phyloP scores from a whole-genome alignment of 768 basidiomycete species.

The Trametopsis cervina region DNA sequence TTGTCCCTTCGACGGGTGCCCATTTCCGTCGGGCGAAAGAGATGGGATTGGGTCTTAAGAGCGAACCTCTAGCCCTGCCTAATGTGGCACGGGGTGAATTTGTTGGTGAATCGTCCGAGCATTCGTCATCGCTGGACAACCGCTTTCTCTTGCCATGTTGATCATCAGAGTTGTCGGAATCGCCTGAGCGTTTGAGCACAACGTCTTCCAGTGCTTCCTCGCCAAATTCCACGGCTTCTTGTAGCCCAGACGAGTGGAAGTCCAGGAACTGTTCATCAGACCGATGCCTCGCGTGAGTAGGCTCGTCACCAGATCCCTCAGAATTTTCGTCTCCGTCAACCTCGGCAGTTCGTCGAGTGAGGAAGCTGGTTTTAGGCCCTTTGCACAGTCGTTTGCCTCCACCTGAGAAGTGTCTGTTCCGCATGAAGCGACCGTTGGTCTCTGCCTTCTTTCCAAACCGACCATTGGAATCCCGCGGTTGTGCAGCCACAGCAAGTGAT shows the following conservation, averaged over 20 bases:
- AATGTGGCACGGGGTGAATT: slow-evolving; percentile 6
- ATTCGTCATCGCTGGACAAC: slow-evolving; percentile 1
- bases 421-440: slow-evolving; percentile 37
- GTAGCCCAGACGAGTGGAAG: neutral
- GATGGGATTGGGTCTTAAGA: slow-evolving; percentile 25
- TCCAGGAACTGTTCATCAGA: neutral
- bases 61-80: slow-evolving; percentile 13
- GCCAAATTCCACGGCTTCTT: slow-evolving; percentile 6
- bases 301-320: slow-evolving; percentile 2
- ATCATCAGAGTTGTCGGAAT: neutral
- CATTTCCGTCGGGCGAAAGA: slow-evolving; percentile 29
- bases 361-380: slow-evolving; percentile 1
- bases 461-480: slow-evolving; percentile 59
- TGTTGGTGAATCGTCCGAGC: slow-evolving; percentile 4
- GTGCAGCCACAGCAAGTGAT: slow-evolving; percentile 38
- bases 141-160: slow-evolving; percentile 7
- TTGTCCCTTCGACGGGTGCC: slow-evolving; percentile 8
- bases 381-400: slow-evolving; percentile 11
- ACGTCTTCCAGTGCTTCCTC: slow-evolving; percentile 13
- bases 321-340: slow-evolving; percentile 13
- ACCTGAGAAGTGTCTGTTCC: slow-evolving; percentile 24
- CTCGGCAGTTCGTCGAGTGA: slow-evolving; percentile 7
- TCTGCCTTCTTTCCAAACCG: slow-evolving; percentile 59
- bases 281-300: neutral
- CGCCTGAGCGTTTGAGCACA: slow-evolving; percentile 6